These are phyloP conservation scores for Somion occarium DNA, from an alignment of 1,284 basidiomycete genomes.

Conservation along the genomic window DNA sequence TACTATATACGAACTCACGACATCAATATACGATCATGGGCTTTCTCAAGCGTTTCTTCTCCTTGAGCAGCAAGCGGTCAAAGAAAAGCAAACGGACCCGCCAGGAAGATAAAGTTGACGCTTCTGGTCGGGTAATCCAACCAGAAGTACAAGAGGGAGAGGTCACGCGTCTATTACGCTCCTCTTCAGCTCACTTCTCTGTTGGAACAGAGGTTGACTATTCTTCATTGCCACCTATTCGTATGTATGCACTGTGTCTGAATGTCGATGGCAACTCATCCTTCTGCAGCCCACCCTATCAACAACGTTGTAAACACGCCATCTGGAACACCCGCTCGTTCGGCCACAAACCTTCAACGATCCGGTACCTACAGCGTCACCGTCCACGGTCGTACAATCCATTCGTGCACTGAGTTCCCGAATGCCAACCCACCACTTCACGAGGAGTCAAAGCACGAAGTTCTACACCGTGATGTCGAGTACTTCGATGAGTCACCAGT, in stretches of 20 bases:
- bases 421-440: conserved; percentile 43
- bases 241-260: conserved; percentile 39
- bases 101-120: conserved; percentile 17
- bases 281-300: conserved; percentile 56
- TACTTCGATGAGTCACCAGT: conserved; percentile 21
- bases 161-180: conserved; percentile 57
- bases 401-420: conserved; percentile 60
- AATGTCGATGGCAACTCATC: conserved; percentile 3
- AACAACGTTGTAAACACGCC: conserved; percentile 48
- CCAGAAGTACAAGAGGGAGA: conserved; percentile 48
- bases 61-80: conserved; percentile 60
- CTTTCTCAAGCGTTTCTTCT: conserved; percentile 66
- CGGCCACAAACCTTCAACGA: conserved; percentile 40
- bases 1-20: conserved; percentile 7
- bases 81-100: conserved; percentile 31
- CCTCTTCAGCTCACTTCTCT: conserved; percentile 62
- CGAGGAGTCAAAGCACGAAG: conserved; percentile 19
- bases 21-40: conserved; percentile 46
- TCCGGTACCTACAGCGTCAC: conserved; percentile 66
- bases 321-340: conserved; percentile 35
- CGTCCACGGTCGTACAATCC: conserved; percentile 55
- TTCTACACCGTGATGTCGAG: conserved; percentile 9
- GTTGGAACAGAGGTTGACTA: conserved; percentile 53
- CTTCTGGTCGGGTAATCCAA: conserved; percentile 20
- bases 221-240: conserved; percentile 55